These are phyloP conservation scores for Cytospora schulzeri DNA, from an alignment of 2,329 filamentous ascomycete genomes.

Conservation along the genomic window DNA sequence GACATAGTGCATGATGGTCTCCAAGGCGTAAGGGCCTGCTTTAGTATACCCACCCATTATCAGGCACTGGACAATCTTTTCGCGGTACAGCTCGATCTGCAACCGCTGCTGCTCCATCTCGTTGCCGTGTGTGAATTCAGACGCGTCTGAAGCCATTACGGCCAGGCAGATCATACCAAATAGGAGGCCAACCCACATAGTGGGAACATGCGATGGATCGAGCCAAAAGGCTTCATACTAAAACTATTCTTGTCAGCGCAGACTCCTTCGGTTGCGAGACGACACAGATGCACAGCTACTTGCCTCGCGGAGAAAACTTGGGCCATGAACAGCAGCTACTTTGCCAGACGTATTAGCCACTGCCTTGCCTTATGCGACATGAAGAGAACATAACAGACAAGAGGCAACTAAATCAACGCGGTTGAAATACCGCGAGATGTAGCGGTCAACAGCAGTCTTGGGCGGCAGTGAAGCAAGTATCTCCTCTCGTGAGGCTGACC, in stretches of 20 bases:
- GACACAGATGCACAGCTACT: background rate
- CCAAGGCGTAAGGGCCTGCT: conserved; percentile 44
- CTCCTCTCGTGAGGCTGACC: conserved; percentile 32
- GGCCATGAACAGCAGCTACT: conserved; percentile 9
- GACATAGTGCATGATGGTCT: conserved; percentile 42
- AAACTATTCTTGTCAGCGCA: background rate
- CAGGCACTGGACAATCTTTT: conserved; percentile 42
- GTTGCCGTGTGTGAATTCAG: background rate
- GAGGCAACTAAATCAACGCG: conserved; percentile 9
- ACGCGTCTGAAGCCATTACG: conserved; percentile 1
- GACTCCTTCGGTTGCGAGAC: background rate
- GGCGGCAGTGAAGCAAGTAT: conserved; percentile 40
- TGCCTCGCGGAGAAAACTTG: conserved; percentile 12
- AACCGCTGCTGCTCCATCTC: conserved; percentile 4
- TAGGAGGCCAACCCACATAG: conserved; percentile 20
- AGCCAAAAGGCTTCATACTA: conserved; percentile 50
- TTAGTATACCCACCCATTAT: conserved; percentile 45
- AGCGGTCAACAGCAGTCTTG: conserved; percentile 37
- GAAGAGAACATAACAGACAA: background rate
- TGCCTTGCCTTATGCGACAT: too few species aligned
- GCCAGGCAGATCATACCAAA: conserved; percentile 35
- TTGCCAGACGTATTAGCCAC: background rate
- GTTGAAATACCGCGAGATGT: conserved; percentile 42
- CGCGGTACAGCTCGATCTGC: conserved; percentile 30
- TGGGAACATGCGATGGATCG: conserved; percentile 35